Evolutionary conservation across 345 rosid species (phyloP), one percentile per base, ranked within the genome.

Genomic region (Hirschfeldia incana): DNA sequence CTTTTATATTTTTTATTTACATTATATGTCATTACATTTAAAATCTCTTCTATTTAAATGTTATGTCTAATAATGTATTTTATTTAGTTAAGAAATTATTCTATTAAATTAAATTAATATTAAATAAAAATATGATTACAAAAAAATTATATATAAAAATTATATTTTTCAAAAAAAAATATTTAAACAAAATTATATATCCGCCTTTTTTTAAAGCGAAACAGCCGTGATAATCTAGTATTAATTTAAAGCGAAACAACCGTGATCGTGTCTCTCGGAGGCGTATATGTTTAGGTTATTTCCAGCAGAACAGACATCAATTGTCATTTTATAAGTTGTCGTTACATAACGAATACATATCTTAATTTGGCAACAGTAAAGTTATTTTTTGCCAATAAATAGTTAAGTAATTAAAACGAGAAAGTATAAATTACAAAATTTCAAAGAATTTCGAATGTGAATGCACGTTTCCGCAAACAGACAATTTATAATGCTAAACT

Each of bases 321-420:
- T 2, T 61, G 65, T 69, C 82, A 79, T 39, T 17, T 74, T 65
- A 75, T 75, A 26, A 30, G 73, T 65, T 80, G 73, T 75, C 73
- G 69, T 80, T 80, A 75, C 68, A 75, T 80, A 80, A 75, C 73
- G 76, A 70, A 69, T 32, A 17, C 27, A 65, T 65, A 75, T 46
- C 16, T 11, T 55, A 39, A 57, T 69, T 69, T 46, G 60, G 53
- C 49, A 69, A 80, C 32, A 64, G 5, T 63, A 27, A 61, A 46
- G 74, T 73, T 57, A 16, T 6, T 2, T 36, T 57, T 21, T 3
- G 59, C 36, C 49, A 0, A 65, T 16, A 39, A 15, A 6, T 12
- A 46, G 37, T 76, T 68, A 10, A 64, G 28, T 51, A 33, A 8
- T 1, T 59, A 33, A 4, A 39, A 39, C 30, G 30, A 42, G 32